A percentile compares a stretch with the other conserved stretches of the same genome.
phyloP scores from a whole-genome alignment of 2,329 filamentous ascomycete genomes.

The Alternaria incomplexa region DNA sequence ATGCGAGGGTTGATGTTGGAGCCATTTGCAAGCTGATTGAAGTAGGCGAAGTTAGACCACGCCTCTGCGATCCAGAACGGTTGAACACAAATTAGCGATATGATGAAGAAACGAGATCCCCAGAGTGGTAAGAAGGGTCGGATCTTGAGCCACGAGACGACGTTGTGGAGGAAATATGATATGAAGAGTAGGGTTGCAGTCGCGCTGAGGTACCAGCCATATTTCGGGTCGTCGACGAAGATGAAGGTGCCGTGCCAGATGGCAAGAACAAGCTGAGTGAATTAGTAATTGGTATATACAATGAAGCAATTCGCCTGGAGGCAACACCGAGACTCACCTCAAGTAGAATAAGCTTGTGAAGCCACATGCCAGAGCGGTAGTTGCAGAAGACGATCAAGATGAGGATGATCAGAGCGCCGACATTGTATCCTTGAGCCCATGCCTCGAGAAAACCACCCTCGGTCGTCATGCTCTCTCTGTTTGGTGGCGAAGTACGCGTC shows the following conservation, averaged over 20 bases:
- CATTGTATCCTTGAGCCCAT: slow-evolving; percentile 47
- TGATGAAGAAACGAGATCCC: slow-evolving; percentile 44
- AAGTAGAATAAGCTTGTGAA: slow-evolving; percentile 46
- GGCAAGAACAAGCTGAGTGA: slow-evolving; percentile 39
- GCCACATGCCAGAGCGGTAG: slow-evolving; percentile 39
- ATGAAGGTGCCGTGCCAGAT: slow-evolving; percentile 48
- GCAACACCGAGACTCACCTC: slow-evolving; percentile 25
- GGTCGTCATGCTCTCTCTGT: slow-evolving; percentile 28
- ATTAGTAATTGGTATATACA: slow-evolving; percentile 4
- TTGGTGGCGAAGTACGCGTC: slow-evolving; percentile 35
- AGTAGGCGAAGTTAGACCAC: slow-evolving; percentile 47
- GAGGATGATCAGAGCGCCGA: slow-evolving; percentile 42
- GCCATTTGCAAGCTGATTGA: slow-evolving; percentile 35
- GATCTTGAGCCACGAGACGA: slow-evolving; percentile 46
- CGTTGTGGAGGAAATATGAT: slow-evolving; percentile 45
- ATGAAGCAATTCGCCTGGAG: background rate
- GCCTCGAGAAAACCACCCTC: slow-evolving; percentile 43
- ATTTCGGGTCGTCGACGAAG: slow-evolving; percentile 38
- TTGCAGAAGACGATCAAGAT: slow-evolving; percentile 48
- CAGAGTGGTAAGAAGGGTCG: slow-evolving; percentile 41
- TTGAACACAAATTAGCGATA: slow-evolving; percentile 39
- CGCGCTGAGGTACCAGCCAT: slow-evolving; percentile 44
- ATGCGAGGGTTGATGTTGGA: slow-evolving; percentile 35
- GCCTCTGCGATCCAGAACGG: slow-evolving; percentile 46
- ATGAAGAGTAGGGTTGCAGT: slow-evolving; percentile 45